These are phyloP conservation scores for Tilletia caries DNA, from an alignment of 1,284 basidiomycete species.

Conservation along the genomic window DNA sequence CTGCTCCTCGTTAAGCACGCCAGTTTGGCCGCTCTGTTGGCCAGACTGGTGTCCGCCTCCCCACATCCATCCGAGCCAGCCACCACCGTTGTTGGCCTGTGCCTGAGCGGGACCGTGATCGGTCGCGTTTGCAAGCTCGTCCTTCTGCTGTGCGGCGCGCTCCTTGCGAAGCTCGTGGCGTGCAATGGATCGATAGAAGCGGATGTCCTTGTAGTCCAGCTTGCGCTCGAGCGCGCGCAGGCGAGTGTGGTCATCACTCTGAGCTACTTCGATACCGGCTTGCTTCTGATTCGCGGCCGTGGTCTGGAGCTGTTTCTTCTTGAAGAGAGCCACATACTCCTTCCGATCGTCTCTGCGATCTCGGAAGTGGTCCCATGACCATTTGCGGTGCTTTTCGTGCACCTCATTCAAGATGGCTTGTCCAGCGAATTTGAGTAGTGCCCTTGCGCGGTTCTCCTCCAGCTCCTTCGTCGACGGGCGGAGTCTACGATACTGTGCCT, in stretches of 20 bases:
- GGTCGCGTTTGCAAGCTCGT: conserved; percentile 44
- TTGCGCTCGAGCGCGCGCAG: conserved; percentile 74
- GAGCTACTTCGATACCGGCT: conserved; percentile 30
- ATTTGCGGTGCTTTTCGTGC: conserved; percentile 75
- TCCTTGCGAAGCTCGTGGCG: conserved; percentile 85
- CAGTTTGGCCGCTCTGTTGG: conserved; percentile 18
- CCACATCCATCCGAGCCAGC: conserved; percentile 53
- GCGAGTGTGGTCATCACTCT: conserved; percentile 45
- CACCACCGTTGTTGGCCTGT: conserved; percentile 27
- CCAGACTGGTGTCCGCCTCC: conserved; percentile 24
- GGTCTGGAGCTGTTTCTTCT: conserved; percentile 62
- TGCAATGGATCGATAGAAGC: conserved; percentile 95
- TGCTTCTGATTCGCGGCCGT: conserved; percentile 34
- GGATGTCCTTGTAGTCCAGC: conserved; percentile 88
- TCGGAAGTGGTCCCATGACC: conserved; percentile 89
- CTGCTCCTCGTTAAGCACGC: conserved; percentile 81
- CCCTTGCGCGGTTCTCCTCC: conserved; percentile 65
- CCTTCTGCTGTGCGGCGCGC: conserved; percentile 50
- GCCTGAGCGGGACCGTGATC: conserved; percentile 57
- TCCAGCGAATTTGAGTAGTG: conserved; percentile 76
- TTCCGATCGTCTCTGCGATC: conserved; percentile 81
- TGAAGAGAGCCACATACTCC: conserved; percentile 81
- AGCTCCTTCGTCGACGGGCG: conserved; percentile 68
- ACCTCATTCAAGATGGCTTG: conserved; percentile 80
- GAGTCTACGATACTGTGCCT: conserved; percentile 67